phyloP scores from a whole-genome alignment of 2,329 filamentous ascomycete genomes.

The Gaeumannomyces sp. region DNA sequence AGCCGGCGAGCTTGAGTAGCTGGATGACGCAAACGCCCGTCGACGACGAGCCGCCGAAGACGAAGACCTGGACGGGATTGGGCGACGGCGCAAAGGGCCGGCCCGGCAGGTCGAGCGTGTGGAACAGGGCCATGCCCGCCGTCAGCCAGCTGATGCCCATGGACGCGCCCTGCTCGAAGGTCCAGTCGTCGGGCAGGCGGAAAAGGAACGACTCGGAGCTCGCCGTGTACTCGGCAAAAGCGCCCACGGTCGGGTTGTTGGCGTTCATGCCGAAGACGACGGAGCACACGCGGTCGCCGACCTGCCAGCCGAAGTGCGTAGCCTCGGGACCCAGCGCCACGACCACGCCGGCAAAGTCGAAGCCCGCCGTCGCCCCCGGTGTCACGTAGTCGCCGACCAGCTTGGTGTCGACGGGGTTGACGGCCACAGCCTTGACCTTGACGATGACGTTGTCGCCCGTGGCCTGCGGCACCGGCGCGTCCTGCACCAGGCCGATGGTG shows the following conservation, averaged over 20 bases:
- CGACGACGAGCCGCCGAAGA: conserved; percentile 11
- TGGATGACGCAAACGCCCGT: conserved; percentile 7
- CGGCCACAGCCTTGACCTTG: conserved; percentile 23
- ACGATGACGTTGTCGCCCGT: conserved; percentile 16
- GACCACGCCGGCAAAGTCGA: conserved; percentile 29
- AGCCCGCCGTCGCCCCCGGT: conserved; percentile 25
- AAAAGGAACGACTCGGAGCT: conserved; percentile 16
- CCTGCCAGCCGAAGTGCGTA: neutral
- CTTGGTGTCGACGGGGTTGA: conserved; percentile 32
- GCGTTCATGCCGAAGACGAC: conserved; percentile 19
- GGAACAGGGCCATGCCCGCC: conserved; percentile 25
- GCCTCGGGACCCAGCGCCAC: conserved; percentile 18
- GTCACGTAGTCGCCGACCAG: conserved; percentile 21
- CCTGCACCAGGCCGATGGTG: no score
- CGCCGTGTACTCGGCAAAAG: conserved; percentile 24
- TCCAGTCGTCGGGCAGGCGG: conserved; percentile 20
- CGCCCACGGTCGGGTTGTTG: conserved; percentile 17
- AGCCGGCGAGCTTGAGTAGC: conserved; percentile 8
- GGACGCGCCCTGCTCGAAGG: conserved; percentile 20
- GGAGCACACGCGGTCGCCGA: conserved; percentile 23
- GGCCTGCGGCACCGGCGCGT: no score
- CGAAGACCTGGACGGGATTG: conserved; percentile 15
- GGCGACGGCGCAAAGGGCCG: neutral
- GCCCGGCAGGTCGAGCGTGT: conserved; percentile 22
- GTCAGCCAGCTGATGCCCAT: conserved; percentile 22